Base-by-base conservation (phyloP, 805 yeast species). In the Phaffomyces thermotolerans region DNA sequence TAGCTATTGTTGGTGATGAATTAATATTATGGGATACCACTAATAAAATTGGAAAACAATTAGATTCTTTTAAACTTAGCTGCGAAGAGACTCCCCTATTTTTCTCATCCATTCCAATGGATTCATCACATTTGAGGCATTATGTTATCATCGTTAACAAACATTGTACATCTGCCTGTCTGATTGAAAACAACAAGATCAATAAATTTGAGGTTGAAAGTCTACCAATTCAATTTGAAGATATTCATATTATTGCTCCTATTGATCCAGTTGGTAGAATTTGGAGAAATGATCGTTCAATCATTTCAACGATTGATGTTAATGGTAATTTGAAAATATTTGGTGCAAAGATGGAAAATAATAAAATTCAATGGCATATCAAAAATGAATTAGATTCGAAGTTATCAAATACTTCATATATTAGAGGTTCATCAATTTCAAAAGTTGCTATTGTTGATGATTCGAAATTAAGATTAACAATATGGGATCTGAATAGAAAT, bases 401-500 rank as follows among this genome's bases (percentile, higher is more conserved):
- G 23, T 69, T 84, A 4, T 41, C 48, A 5, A 63, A 73, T 27
- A 75, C 83, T 3, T 60, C 74, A 13, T 68, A 69, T 39, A 71
- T 87, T 2, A 77, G 81, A 40, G 95, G 90, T 0, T 84, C 96
- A 0, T 79, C 93, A 0, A 75, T 82, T 9, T 76, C 79, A 40
- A 87, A 85, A 52, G 63, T 88, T 36, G 95, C 95, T 2, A 70
- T 88, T 30, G 81, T 84, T n/a, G 81, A 77, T 58, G 68, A 68
- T 15, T 45, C 66, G 1, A 75, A 77, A 6, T 63, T 63, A 34
- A 64, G 66, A 34, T 60, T 91, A 35, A 67, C 81, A 1, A 76
- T 90, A n/a, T 91, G 96, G 95, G 95, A 89, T 60, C 67, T 81
- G 32, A 72, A 71, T 37, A 69, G 81, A 27, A 76, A 81, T 4